A percentile compares a stretch with the other conserved stretches of the same genome.
phyloP scores from a whole-genome alignment of 495 filamentous ascomycete species.

The Penicillium canariense region DNA sequence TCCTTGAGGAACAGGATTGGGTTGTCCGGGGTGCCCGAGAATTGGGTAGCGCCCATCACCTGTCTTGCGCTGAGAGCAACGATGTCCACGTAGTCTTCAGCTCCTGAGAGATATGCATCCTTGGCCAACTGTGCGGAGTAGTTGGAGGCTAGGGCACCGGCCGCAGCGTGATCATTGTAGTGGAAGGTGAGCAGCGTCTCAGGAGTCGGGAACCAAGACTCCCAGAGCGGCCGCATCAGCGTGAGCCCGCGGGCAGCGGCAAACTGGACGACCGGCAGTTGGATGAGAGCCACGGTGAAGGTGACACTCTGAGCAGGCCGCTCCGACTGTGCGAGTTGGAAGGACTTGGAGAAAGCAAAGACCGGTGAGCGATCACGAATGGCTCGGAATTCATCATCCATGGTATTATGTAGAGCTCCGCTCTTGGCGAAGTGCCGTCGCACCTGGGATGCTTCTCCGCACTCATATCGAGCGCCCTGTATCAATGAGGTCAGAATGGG shows the following conservation, averaged over 20 bases:
- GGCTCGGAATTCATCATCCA: constrained; percentile 62
- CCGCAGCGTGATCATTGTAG: constrained; percentile 68
- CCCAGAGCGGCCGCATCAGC: constrained; percentile 83
- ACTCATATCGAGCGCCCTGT: constrained; percentile 62
- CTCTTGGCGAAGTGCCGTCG: constrained; percentile 71
- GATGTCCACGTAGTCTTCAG: constrained; percentile 66
- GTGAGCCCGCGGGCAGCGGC: constrained; percentile 79
- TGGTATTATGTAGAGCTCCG: constrained; percentile 62
- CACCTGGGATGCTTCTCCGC: constrained; percentile 65
- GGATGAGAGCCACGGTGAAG: constrained; percentile 82
- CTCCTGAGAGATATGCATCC: constrained; percentile 63
- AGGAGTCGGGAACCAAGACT: constrained; percentile 63
- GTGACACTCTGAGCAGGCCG: constrained; percentile 52
- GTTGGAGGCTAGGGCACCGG: constrained; percentile 61
- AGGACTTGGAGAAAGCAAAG: constrained; percentile 86
- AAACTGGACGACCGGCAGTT: constrained; percentile 83
- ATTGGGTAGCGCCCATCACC: constrained; percentile 84
- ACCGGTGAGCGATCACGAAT: constrained; percentile 86
- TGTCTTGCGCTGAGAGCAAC: constrained; percentile 87
- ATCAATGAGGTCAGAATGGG: constrained; percentile 17
- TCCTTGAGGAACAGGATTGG: constrained; percentile 92
- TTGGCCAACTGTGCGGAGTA: constrained; percentile 75
- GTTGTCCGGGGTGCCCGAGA: constrained; percentile 79
- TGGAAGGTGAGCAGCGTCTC: constrained; percentile 71
- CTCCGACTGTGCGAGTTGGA: constrained; percentile 45